These are phyloP conservation scores for Phytophthora quininea DNA, from an alignment of 352 stramenopile species.

Conservation along the genomic window DNA sequence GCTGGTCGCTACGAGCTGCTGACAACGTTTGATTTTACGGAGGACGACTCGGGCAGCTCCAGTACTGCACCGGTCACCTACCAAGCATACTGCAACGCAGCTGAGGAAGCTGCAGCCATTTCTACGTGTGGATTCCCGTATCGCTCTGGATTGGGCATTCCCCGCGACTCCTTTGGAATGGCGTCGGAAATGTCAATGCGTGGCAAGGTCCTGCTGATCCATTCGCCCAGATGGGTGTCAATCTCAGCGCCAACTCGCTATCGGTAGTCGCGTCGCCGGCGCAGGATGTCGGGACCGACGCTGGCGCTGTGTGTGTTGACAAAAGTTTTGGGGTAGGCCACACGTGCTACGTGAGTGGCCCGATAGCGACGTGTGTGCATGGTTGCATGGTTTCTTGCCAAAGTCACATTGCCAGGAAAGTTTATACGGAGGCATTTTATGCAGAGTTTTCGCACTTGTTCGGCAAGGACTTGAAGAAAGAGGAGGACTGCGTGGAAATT, in stretches of 20 bases:
- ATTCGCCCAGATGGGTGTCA: constrained; percentile 63
- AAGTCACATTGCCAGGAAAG: constrained; percentile 45
- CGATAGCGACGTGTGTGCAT: constrained; percentile 55
- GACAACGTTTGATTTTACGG: constrained; percentile 61
- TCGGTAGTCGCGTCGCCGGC: constrained; percentile 21
- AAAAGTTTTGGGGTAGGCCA: constrained; percentile 57
- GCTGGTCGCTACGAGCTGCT: constrained; percentile 58
- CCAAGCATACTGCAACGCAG: constrained; percentile 70
- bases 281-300: constrained; percentile 32
- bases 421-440: constrained; percentile 52
- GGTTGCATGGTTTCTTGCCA: constrained; percentile 64
- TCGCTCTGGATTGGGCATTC: constrained; percentile 31
- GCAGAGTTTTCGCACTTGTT: constrained; percentile 68
- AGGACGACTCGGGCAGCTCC: constrained; percentile 46
- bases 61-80: constrained; percentile 52
- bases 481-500: constrained; percentile 76
- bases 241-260: constrained; percentile 52
- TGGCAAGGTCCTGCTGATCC: constrained; percentile 67
- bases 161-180: constrained; percentile 72
- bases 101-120: constrained; percentile 32
- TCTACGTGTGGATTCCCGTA: constrained; percentile 60
- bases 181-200: constrained; percentile 41
- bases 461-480: constrained; percentile 65
- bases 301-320: constrained; percentile 66
- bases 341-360: constrained; percentile 59